These are phyloP conservation scores for Polygonum maritimum DNA, from an alignment of 148 eudicot species.

Conservation along the genomic window DNA sequence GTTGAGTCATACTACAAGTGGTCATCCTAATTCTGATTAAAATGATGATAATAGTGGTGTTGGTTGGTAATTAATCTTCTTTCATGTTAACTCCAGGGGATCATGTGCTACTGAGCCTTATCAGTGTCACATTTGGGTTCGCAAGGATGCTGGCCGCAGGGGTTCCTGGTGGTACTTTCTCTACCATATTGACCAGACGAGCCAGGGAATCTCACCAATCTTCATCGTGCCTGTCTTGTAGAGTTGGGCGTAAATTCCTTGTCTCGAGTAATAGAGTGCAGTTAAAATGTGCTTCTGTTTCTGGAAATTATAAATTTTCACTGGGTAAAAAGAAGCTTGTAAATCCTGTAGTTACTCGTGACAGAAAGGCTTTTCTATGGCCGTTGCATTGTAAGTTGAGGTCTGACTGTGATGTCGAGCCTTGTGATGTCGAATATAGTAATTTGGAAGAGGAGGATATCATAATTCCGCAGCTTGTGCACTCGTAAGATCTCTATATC, in stretches of 20 bases:
- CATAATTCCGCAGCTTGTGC: not conserved
- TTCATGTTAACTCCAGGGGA: not conserved
- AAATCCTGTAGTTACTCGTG: not conserved
- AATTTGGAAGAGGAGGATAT: slow-evolving; percentile 5
- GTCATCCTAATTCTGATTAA: too few relatives aligned
- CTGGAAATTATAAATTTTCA: not conserved
- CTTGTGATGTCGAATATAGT: not conserved
- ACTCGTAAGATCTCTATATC: not conserved
- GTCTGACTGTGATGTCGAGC: slow-evolving; percentile 5
- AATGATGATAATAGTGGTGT: too few relatives aligned
- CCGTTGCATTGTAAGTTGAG: not conserved
- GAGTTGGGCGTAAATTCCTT: not conserved
- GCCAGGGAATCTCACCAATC: not conserved
- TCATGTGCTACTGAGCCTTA: not conserved
- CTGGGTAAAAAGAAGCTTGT: not conserved
- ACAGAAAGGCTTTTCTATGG: slow-evolving; percentile 6
- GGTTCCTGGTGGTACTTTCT: not conserved
- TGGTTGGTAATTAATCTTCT: not conserved
- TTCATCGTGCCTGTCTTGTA: not conserved
- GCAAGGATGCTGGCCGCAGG: not conserved
- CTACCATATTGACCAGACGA: not conserved
- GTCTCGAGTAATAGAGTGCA: not conserved
- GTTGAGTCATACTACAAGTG: too few relatives aligned
- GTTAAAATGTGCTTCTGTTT: not conserved
- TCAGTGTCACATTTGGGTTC: not conserved